Conservation (phyloP, 306 rosid genomes). For the Albizia julibrissin region DNA sequence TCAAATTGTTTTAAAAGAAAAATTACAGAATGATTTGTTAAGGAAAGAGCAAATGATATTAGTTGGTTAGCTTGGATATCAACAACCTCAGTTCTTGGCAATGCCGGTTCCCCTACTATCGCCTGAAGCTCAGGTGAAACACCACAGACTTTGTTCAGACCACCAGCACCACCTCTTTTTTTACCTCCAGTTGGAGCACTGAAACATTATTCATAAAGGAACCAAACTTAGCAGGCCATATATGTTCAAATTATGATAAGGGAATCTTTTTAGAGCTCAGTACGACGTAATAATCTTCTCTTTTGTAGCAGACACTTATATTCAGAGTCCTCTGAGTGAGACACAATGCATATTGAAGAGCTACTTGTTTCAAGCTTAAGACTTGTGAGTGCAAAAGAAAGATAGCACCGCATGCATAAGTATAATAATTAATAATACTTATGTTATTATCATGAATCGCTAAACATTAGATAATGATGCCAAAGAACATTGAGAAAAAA, state of each 20-base stretch:
- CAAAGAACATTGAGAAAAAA: conserved; percentile 10
- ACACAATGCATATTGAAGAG: background rate
- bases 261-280: background rate
- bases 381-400: conserved; percentile 15
- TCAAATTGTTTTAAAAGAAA: background rate
- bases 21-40: background rate
- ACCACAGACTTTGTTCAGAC: conserved; percentile 76
- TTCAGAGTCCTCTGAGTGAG: background rate
- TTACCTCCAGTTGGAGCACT: conserved; percentile 61
- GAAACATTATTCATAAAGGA: conserved; percentile 19
- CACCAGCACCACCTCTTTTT: conserved; percentile 80
- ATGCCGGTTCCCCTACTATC: conserved; percentile 68
- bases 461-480: conserved; percentile 19
- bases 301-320: background rate
- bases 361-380: background rate
- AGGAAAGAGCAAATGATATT: background rate
- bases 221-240: conserved; percentile 18
- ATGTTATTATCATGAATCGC: background rate
- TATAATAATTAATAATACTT: background rate
- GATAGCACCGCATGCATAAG: background rate
- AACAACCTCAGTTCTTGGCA: conserved; percentile 79
- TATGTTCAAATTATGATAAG: background rate
- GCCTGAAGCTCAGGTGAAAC: conserved; percentile 80
- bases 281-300: background rate
- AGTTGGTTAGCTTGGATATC: background rate